Evolutionary conservation across 2,329 filamentous ascomycete genomes (phyloP).

Genomic region (Xylaria sp.): DNA sequence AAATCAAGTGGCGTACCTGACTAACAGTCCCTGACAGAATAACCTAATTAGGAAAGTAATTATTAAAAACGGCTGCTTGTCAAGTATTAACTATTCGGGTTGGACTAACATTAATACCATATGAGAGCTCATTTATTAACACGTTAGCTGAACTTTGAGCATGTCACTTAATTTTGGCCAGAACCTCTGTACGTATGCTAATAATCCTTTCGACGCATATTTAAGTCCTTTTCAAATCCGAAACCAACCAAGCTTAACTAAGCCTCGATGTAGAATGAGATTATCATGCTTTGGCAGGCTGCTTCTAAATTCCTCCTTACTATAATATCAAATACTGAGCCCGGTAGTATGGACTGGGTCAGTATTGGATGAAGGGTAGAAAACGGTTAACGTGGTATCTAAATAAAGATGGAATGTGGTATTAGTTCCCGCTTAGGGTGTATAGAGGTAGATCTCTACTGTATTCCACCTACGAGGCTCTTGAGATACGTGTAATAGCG

Average conservation of each 20-base stretch:
- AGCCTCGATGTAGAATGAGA: neutral
- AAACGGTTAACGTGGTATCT: slow-evolving; percentile 10
- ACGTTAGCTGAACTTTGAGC: no score
- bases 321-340: slow-evolving; percentile 15
- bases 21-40: no score
- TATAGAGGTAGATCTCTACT: neutral
- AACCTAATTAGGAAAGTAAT: no score
- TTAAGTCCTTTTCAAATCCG: neutral
- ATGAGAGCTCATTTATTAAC: no score
- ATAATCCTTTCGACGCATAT: neutral
- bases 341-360: slow-evolving; percentile 15
- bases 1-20: no score
- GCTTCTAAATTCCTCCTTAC: neutral
- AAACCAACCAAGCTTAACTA: neutral
- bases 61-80: no score
- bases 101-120: no score
- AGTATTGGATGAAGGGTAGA: slow-evolving; percentile 17
- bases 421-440: slow-evolving; percentile 13
- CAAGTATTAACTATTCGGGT: no score
- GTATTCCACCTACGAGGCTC: slow-evolving; percentile 5
- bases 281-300: neutral
- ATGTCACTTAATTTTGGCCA: no score
- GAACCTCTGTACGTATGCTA: neutral
- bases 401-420: slow-evolving; percentile 6
- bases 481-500: neutral